These are phyloP conservation scores for Amanita subjunquillea DNA, from an alignment of 768 basidiomycete genomes.

Conservation along the genomic window DNA sequence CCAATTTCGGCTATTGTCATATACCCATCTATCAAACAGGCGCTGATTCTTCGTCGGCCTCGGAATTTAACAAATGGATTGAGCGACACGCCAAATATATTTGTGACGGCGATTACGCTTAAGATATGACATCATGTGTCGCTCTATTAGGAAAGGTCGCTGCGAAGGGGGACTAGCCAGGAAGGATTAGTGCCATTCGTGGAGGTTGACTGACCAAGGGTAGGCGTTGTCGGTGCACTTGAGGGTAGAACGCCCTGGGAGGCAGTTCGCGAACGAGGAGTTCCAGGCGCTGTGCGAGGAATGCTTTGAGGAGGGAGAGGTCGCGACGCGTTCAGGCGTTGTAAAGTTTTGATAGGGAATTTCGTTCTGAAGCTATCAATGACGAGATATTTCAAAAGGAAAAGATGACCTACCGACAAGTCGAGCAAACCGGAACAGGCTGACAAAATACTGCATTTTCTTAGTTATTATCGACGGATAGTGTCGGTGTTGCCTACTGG, in stretches of 20 bases:
- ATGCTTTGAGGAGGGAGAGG: constrained; percentile 8
- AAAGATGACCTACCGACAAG: constrained; percentile 56
- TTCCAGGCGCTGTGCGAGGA: constrained; percentile 20
- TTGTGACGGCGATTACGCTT: constrained; percentile 45
- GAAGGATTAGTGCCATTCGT: background rate
- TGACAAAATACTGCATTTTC: constrained; percentile 76
- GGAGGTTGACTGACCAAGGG: background rate
- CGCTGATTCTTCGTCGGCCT: constrained; percentile 31
- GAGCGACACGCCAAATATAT: constrained; percentile 31
- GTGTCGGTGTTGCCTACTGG: constrained; percentile 50
- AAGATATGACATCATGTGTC: background rate
- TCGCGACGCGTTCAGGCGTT: constrained; percentile 52
- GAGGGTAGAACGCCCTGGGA: background rate
- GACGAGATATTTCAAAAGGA: constrained; percentile 1
- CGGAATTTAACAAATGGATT: constrained; percentile 9
- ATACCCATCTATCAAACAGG: constrained; percentile 15
- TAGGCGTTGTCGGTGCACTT: constrained; percentile 11
- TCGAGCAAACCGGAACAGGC: constrained; percentile 88
- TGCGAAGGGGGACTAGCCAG: background rate
- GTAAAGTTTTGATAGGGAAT: constrained; percentile 89
- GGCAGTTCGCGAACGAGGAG: constrained; percentile 22
- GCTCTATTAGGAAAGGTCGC: background rate
- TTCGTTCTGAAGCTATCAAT: constrained; percentile 52
- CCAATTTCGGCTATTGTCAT: background rate
- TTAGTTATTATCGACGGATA: background rate